A percentile compares a stretch with the other conserved stretches of the same genome.
phyloP scores from a whole-genome alignment of 192 early-diverging fungal species.

The Gaertneriomyces sp. region DNA sequence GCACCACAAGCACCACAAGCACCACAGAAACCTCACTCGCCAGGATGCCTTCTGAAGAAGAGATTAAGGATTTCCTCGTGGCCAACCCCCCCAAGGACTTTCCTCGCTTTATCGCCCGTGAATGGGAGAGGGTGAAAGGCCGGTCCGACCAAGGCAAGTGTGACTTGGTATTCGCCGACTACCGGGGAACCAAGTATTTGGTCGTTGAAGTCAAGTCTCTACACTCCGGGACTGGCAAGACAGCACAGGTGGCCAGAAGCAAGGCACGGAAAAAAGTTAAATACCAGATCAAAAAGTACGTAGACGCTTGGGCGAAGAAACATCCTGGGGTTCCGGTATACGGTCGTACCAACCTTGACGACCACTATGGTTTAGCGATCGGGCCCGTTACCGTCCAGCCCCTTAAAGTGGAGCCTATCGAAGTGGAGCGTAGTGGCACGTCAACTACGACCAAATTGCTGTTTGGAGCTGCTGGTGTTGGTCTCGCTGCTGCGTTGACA shows the following conservation, averaged over 20 bases:
- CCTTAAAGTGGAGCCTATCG: too few relatives aligned
- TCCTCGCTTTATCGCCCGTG: not conserved
- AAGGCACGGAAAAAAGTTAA: constrained; percentile 5
- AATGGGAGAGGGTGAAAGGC: not conserved
- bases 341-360: not conserved
- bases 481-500: too few relatives aligned
- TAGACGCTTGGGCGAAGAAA: not conserved
- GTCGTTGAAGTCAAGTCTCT: not conserved
- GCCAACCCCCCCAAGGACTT: not conserved
- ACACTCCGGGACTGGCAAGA: not conserved
- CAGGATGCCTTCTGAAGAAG: constrained; percentile 1
- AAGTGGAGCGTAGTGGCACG: too few relatives aligned
- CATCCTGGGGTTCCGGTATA: not conserved
- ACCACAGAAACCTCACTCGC: too few relatives aligned
- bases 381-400: too few relatives aligned
- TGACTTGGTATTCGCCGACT: not conserved
- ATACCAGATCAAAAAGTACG: not conserved
- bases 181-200: not conserved
- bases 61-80: not conserved
- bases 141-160: not conserved
- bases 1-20: too few relatives aligned
- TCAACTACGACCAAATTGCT: too few relatives aligned
- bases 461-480: too few relatives aligned
- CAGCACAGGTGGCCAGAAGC: not conserved
- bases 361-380: too few relatives aligned